phyloP scores from a whole-genome alignment of 2,329 filamentous ascomycete genomes.

The Penicillium nordicum region DNA sequence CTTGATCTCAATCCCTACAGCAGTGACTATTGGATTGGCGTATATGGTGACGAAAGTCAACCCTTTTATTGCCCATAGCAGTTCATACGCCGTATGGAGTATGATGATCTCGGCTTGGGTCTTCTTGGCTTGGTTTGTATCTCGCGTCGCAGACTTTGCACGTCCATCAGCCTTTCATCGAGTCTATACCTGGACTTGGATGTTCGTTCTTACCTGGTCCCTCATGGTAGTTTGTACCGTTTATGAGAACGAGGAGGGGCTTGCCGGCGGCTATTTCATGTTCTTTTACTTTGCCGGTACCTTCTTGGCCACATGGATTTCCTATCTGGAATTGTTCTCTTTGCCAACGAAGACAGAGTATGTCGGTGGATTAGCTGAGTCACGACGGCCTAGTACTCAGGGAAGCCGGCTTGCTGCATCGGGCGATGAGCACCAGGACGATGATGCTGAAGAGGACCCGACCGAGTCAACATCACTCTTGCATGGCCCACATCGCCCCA shows the following conservation, averaged over 20 bases:
- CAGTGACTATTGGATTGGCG: constrained; percentile 67
- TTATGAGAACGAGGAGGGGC: constrained; percentile 68
- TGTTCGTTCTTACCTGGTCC: constrained; percentile 72
- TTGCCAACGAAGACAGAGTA: constrained; percentile 70
- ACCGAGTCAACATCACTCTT: constrained; percentile 59
- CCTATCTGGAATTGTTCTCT: constrained; percentile 75
- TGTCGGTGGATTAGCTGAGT: constrained; percentile 53
- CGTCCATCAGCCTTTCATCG: constrained; percentile 84
- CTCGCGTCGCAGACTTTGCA: constrained; percentile 71
- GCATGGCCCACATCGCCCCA: constrained; percentile 49
- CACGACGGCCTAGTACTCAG: constrained; percentile 35
- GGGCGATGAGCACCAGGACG: constrained; percentile 36
- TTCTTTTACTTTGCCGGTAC: constrained; percentile 74
- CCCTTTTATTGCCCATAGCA: constrained; percentile 87
- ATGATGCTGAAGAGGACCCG: constrained; percentile 38
- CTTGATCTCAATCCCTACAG: constrained; percentile 65
- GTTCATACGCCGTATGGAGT: constrained; percentile 79
- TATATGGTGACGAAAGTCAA: constrained; percentile 79
- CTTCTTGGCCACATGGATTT: constrained; percentile 71
- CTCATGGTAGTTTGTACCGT: constrained; percentile 70
- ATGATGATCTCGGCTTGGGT: constrained; percentile 83
- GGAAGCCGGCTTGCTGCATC: constrained; percentile 44
- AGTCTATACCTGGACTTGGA: constrained; percentile 77
- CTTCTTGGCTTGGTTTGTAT: constrained; percentile 76
- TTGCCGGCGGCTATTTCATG: constrained; percentile 75